Conservation (phyloP, 192 early-diverging fungal genomes). For the Gamsiella multidivaricata region DNA sequence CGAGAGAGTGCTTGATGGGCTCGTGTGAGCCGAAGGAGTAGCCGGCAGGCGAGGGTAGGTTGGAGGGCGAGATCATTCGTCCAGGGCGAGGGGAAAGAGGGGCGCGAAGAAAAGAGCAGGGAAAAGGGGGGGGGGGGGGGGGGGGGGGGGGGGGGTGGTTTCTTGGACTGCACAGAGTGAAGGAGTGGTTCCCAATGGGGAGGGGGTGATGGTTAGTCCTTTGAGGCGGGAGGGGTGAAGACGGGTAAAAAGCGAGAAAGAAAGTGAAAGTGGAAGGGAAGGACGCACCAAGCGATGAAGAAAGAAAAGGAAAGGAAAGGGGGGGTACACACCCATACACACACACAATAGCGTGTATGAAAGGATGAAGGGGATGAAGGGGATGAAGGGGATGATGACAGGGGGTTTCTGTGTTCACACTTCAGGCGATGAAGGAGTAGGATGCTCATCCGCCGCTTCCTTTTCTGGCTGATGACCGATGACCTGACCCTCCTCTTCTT, state of each 20-base stretch:
- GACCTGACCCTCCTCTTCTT: too few relatives aligned
- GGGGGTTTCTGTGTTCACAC: too few relatives aligned
- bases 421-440: too few relatives aligned
- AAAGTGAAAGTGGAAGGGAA: neutral
- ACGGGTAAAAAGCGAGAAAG: constrained; percentile 1
- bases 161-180: too few relatives aligned
- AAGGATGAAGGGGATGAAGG: neutral
- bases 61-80: constrained; percentile 53
- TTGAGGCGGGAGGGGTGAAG: too few relatives aligned
- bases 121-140: too few relatives aligned
- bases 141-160: too few relatives aligned
- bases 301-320: neutral
- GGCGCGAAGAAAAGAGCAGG: neutral
- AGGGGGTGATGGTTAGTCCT: too few relatives aligned
- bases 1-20: neutral
- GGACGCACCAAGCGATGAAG: neutral
- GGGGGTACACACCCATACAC: neutral
- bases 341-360: neutral
- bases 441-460: too few relatives aligned
- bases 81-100: constrained; percentile 6
- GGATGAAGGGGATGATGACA: neutral
- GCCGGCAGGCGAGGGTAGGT: constrained; percentile 39
- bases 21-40: constrained; percentile 49
- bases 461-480: too few relatives aligned
- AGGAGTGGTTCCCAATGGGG: too few relatives aligned